phyloP scores from a whole-genome alignment of 257 asterid species.

The Solanum commersonii region DNA sequence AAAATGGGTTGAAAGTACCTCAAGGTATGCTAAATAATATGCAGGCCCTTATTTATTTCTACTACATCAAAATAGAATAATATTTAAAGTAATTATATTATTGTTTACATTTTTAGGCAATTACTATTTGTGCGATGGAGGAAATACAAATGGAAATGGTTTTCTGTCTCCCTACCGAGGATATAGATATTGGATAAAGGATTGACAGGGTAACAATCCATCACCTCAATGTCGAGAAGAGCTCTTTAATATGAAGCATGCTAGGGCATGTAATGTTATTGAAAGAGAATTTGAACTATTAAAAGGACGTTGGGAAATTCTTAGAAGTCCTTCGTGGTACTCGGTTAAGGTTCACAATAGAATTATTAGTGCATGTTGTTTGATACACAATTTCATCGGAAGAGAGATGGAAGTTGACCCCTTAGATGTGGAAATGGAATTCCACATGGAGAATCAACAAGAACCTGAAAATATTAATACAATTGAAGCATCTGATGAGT shows the following conservation, averaged over 20 bases:
- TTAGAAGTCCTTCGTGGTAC: background rate
- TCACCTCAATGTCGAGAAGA: background rate
- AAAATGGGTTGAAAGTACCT: background rate
- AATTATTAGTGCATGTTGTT: background rate
- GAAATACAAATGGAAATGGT: background rate
- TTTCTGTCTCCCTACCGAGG: background rate
- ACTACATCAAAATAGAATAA: background rate
- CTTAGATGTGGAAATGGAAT: background rate
- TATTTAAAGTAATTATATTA: background rate
- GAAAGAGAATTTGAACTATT: background rate
- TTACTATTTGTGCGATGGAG: background rate
- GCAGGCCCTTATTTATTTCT: background rate
- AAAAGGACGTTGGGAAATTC: background rate
- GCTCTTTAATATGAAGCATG: background rate
- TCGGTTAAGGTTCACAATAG: background rate
- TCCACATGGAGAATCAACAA: background rate
- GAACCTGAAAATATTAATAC: background rate
- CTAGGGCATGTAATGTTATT: no score
- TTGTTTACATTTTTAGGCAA: background rate
- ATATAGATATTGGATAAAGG: no score
- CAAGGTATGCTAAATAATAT: background rate
- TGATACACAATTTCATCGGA: background rate
- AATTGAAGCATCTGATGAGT: background rate
- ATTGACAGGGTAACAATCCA: background rate
- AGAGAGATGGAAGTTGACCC: background rate